Conservation (phyloP, 805 yeast species). For the Starmerella tilneyi region DNA sequence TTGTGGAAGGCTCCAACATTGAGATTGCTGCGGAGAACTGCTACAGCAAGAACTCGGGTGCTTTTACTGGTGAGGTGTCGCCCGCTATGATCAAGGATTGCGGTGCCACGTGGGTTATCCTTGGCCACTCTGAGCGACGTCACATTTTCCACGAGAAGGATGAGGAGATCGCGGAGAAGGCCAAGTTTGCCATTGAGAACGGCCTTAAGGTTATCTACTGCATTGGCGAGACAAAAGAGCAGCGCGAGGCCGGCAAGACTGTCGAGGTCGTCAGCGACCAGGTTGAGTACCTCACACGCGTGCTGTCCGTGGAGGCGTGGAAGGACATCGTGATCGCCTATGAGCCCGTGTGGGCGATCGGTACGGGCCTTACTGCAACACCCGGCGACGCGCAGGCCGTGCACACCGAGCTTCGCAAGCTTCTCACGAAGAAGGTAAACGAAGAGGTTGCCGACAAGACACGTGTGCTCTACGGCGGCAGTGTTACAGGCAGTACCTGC, state of each 20-base stretch:
- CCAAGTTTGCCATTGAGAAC: constrained; percentile 81
- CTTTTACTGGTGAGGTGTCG: constrained; percentile 94
- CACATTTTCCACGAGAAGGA: constrained; percentile 82
- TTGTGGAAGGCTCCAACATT: constrained; percentile 58
- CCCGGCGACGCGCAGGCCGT: constrained; percentile 96
- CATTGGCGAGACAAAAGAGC: constrained; percentile 95
- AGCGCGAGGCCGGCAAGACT: constrained; percentile 82
- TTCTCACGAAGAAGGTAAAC: constrained; percentile 68
- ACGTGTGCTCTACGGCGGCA: constrained; percentile 97
- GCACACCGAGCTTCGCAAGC: constrained; percentile 79
- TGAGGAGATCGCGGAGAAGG: constrained; percentile 85
- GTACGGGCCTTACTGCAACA: constrained; percentile 98
- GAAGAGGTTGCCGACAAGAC: constrained; percentile 60
- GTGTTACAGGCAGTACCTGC: constrained; percentile 92
- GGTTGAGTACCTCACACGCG: constrained; percentile 74
- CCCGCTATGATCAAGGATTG: constrained; percentile 81
- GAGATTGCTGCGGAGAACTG: constrained; percentile 86
- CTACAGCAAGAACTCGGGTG: constrained; percentile 81
- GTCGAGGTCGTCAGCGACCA: constrained; percentile 80
- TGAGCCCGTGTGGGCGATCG: constrained; percentile 99
- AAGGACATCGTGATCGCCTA: constrained; percentile 85
- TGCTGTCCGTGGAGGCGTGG: constrained; percentile 68
- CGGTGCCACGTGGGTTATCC: constrained; percentile 87
- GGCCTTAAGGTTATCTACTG: constrained; percentile 90
- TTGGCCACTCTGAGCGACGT: constrained; percentile 99